phyloP scores from a whole-genome alignment of 192 early-diverging fungal species.

The Funneliformis geosporum region DNA sequence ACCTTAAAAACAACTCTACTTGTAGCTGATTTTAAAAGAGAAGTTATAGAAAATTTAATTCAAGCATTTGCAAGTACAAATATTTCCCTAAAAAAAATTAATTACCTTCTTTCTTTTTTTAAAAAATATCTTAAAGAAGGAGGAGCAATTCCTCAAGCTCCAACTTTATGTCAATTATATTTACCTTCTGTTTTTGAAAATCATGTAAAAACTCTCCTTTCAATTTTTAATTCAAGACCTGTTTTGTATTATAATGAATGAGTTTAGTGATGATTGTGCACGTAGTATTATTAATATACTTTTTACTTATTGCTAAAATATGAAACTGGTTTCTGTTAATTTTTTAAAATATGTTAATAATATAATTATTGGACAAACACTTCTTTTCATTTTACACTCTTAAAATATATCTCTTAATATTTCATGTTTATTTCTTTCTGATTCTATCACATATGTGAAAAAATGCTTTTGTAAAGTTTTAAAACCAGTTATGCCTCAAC shows the following conservation, averaged over 20 bases:
- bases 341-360: not conserved
- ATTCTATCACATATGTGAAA: not conserved
- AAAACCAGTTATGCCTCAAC: not conserved
- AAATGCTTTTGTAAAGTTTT: not conserved
- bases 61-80: not conserved
- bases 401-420: not conserved
- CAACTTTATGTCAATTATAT: not conserved
- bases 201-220: not conserved
- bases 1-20: not conserved
- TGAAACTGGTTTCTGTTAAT: not conserved
- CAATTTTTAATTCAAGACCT: conserved; percentile 6
- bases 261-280: not conserved
- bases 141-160: not conserved
- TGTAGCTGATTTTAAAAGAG: not conserved
- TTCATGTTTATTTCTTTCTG: not conserved
- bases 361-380: not conserved
- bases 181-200: not conserved
- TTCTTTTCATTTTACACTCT: not conserved
- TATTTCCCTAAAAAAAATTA: not conserved
- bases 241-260: conserved; percentile 14
- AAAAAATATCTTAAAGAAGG: conserved; percentile 20
- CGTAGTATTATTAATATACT: not conserved
- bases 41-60: conserved; percentile 9
- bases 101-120: conserved; percentile 11
- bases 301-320: not conserved